These are phyloP conservation scores for Akanthomyces lecanii DNA, from an alignment of 2,329 filamentous ascomycete species.

Conservation along the genomic window DNA sequence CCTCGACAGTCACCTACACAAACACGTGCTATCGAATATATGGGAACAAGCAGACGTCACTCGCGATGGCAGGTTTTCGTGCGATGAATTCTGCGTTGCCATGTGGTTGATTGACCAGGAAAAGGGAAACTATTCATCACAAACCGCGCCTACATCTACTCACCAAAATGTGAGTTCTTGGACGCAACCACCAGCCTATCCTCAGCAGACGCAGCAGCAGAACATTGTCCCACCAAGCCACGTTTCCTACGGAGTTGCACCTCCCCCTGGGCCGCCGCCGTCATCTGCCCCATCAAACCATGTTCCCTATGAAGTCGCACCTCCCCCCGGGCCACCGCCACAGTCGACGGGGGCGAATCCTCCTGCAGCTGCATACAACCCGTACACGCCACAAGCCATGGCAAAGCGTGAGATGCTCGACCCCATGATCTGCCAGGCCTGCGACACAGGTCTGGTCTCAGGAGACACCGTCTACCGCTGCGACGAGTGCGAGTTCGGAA, in stretches of 20 bases:
- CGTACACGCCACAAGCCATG: not conserved
- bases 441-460: conserved; percentile 12
- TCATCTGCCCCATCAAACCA: not conserved
- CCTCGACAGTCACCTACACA: conserved; percentile 19
- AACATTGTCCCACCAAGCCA: not conserved
- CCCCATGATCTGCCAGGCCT: conserved; percentile 17
- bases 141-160: not conserved
- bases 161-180: not conserved
- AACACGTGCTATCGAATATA: conserved; percentile 21
- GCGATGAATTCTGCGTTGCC: conserved; percentile 23
- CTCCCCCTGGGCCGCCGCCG: too few species aligned
- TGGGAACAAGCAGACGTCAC: conserved; percentile 24
- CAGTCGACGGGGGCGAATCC: not conserved
- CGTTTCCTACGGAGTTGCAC: not conserved
- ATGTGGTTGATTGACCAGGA: conserved; percentile 23
- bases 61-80: conserved; percentile 22
- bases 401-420: conserved; percentile 11
- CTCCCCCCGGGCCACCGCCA: not conserved
- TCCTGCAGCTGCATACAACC: not conserved
- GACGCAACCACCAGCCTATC: not conserved
- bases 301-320: not conserved
- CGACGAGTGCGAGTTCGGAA: not conserved
- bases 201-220: not conserved
- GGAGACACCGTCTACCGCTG: conserved; percentile 15
- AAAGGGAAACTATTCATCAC: not conserved